These are phyloP conservation scores for Cucumis melo DNA, from an alignment of 306 rosid genomes.

Conservation along the genomic window DNA sequence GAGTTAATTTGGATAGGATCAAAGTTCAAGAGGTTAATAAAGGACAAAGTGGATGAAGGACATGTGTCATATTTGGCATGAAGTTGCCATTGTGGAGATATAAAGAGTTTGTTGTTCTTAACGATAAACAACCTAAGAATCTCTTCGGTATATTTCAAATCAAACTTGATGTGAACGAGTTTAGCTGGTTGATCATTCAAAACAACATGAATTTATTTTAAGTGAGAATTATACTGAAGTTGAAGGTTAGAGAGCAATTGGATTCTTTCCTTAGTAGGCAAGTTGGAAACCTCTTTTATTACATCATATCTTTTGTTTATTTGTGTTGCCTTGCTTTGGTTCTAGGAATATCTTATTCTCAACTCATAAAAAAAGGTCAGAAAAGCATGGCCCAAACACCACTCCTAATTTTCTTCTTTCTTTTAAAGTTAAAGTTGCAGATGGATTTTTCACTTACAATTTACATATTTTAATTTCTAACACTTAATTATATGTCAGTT, in stretches of 20 bases:
- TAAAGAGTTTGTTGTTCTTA: too few relatives aligned
- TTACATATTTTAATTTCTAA: neutral
- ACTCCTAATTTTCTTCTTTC: neutral
- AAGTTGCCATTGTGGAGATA: too few relatives aligned
- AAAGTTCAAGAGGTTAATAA: too few relatives aligned
- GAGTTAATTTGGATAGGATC: too few relatives aligned
- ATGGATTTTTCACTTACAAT: neutral
- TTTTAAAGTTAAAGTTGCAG: neutral
- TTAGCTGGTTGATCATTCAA: too few relatives aligned
- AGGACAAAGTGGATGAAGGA: too few relatives aligned
- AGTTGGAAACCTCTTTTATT: neutral
- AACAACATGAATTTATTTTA: too few relatives aligned
- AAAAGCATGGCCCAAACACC: neutral
- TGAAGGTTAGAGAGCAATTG: neutral
- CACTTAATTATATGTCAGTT: neutral
- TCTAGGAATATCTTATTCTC: neutral
- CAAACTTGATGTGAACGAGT: too few relatives aligned
- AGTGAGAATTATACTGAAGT: neutral
- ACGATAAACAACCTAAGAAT: too few relatives aligned
- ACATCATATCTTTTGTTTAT: neutral
- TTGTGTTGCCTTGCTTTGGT: neutral
- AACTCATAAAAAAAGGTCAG: neutral
- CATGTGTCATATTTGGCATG: too few relatives aligned
- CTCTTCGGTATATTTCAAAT: too few relatives aligned
- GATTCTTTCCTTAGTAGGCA: conserved; percentile 2